A percentile compares a stretch with the other conserved stretches of the same genome.
These are phyloP conservation scores for Escallonia rubra DNA, from an alignment of 129 eudicot genomes.

Conservation along the genomic window DNA sequence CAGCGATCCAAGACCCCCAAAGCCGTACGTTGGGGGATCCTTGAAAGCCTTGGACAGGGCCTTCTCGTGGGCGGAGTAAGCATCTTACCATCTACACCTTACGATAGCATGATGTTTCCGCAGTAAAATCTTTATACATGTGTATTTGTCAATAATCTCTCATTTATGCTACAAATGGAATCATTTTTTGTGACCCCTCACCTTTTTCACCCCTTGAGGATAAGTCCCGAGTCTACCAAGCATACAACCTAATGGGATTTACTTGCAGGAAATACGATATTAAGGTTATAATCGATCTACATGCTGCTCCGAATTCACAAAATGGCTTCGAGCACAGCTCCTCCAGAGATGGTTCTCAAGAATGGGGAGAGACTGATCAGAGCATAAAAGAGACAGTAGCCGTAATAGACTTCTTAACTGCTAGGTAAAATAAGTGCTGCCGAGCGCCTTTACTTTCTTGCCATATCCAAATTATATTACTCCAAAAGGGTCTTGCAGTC, in stretches of 20 bases:
- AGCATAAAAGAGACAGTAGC: conserved; percentile 46
- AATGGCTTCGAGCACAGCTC: conserved; percentile 67
- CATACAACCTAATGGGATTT: too few species aligned
- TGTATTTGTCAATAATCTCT: too few species aligned
- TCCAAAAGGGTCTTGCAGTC: too few species aligned
- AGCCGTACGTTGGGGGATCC: conserved; percentile 68
- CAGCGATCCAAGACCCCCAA: conserved; percentile 61
- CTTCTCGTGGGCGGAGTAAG: conserved; percentile 73
- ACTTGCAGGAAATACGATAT: conserved; percentile 48
- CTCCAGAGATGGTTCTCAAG: conserved; percentile 48
- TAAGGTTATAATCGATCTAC: conserved; percentile 69
- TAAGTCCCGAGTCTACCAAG: too few species aligned
- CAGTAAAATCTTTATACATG: too few species aligned
- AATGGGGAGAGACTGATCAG: conserved; percentile 52
- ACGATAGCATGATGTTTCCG: too few species aligned
- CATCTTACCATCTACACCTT: not conserved
- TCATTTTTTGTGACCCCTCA: too few species aligned
- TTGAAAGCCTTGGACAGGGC: conserved; percentile 71
- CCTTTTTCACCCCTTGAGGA: too few species aligned
- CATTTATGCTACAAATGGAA: too few species aligned
- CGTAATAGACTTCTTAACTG: conserved; percentile 56
- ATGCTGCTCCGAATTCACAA: conserved; percentile 86
- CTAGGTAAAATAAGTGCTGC: conserved; percentile 26
- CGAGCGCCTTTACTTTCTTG: too few species aligned
- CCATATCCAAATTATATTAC: too few species aligned